phyloP scores from a whole-genome alignment of 768 basidiomycete genomes.

The Naematelia aurantialba region DNA sequence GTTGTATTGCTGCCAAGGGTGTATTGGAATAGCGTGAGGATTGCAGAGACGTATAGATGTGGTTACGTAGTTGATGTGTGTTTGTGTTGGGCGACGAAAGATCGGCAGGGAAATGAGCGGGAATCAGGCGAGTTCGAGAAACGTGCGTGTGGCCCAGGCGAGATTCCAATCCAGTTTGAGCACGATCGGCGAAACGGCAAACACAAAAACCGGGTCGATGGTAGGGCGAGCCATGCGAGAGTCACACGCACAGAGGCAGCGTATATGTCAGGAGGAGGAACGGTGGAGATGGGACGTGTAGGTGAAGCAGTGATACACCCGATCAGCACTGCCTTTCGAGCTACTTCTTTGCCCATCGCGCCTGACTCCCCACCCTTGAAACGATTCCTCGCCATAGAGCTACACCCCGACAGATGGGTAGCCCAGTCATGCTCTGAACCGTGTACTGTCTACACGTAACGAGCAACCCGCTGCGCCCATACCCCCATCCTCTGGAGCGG shows the following conservation, averaged over 20 bases:
- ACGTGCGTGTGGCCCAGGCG: not conserved
- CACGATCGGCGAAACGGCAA: not conserved
- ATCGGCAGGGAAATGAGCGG: not conserved
- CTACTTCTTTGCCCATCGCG: not conserved
- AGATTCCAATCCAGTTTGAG: not conserved
- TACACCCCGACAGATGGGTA: too few relatives aligned
- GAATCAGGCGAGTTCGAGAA: too few relatives aligned
- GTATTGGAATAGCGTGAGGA: constrained; percentile 7
- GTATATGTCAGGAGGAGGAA: not conserved
- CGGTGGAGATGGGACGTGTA: not conserved
- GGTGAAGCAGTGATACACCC: not conserved
- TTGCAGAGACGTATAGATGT: constrained; percentile 2
- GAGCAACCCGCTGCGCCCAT: too few relatives aligned
- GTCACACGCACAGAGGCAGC: not conserved
- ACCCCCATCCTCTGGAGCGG: too few relatives aligned
- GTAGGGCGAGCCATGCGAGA: not conserved
- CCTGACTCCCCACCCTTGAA: too few relatives aligned
- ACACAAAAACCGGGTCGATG: not conserved
- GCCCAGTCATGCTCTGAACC: too few relatives aligned
- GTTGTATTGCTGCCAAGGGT: constrained; percentile 19
- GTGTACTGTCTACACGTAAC: too few relatives aligned
- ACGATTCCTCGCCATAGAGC: too few relatives aligned
- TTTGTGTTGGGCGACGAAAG: not conserved
- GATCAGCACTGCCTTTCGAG: not conserved
- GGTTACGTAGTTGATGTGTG: not conserved